Evolutionary conservation across 2,329 filamentous ascomycete species (phyloP), one percentile per base, ranked within the genome.

Genomic region (Amauroascus verrucosus): DNA sequence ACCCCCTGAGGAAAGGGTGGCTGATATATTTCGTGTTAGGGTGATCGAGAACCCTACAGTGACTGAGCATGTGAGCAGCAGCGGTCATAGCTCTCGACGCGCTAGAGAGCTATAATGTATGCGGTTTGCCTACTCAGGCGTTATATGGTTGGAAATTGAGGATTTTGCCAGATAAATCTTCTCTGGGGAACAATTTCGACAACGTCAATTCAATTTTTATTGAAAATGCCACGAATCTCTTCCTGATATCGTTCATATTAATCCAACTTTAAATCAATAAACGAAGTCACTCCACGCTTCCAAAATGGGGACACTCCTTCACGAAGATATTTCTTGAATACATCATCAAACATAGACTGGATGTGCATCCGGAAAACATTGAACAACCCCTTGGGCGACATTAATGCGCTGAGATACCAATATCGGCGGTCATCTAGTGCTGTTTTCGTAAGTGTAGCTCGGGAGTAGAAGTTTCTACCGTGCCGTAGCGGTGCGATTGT

Each of bases 381-480:
- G 32, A 53, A 55, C 4, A 57, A 11, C 6, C 45, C 50, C 30
- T 51, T 53, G 13, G 56, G 56, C n/a, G 24, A 44, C 14, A 24
- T 11, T 13, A 57, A 48, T 13, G 53, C 50, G 24, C 41, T 13
- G 9, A 38, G 51, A 24, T 57, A 57, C 47, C 49, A 57, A 38
- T 44, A 57, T 30, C 54, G 22, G 24, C 53, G 24, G 18, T 51
- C 20, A 1, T 51, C 24, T 18, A 54, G 24, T 7, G 49, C 46
- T 8, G 6, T 35, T n/a, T 37, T 54, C 49, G 20, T 60, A 57
- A 6, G 5, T 47, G 9, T 5, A 24, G 30, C n/a, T 18, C 7
- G 9, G 28, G 30, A 48, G 9, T 24, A 26, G 20, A 5, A 13
- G 3, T n/a, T 22, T 43, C 20, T 14, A 2, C 14, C 26, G 5